Percentiles rank a stretch among this genome's conserved stretches.
These are phyloP conservation scores for Ormosia semicastrata DNA, from an alignment of 306 rosid genomes.

Conservation along the genomic window DNA sequence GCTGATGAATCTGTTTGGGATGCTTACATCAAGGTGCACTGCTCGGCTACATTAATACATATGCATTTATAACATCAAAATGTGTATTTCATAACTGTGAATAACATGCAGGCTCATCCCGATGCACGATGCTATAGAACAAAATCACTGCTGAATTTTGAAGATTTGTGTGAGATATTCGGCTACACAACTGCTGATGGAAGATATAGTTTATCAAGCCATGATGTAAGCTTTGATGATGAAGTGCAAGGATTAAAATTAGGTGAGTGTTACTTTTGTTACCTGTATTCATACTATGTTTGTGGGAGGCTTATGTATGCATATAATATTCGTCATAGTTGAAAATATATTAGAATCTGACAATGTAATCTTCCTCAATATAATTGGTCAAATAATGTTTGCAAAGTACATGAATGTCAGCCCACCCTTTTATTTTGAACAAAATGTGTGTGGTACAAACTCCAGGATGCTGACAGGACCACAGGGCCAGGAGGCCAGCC, in stretches of 20 bases:
- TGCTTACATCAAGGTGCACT: conserved; percentile 51
- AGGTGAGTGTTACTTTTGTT: conserved; percentile 24
- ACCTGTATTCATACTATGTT: background rate
- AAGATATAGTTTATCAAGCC: conserved; percentile 69
- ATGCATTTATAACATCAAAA: background rate
- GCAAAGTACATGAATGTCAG: background rate
- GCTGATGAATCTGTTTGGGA: conserved; percentile 65
- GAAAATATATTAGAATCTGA: background rate
- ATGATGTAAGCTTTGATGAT: conserved; percentile 54
- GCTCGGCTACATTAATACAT: background rate
- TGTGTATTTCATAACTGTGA: background rate
- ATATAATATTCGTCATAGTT: background rate
- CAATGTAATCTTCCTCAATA: too few species aligned
- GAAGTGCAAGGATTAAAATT: conserved; percentile 42
- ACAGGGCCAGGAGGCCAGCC: too few species aligned
- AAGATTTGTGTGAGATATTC: conserved; percentile 53
- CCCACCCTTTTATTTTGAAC: background rate
- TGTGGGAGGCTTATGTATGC: background rate
- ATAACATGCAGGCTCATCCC: conserved; percentile 46
- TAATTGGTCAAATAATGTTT: background rate
- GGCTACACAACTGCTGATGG: conserved; percentile 66
- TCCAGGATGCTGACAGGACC: background rate
- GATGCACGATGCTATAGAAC: conserved; percentile 54
- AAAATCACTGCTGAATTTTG: conserved; percentile 49
- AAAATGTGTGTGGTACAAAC: background rate